Conservation (phyloP, 1,284 basidiomycete species). For the Trichosporon sp. region DNA sequence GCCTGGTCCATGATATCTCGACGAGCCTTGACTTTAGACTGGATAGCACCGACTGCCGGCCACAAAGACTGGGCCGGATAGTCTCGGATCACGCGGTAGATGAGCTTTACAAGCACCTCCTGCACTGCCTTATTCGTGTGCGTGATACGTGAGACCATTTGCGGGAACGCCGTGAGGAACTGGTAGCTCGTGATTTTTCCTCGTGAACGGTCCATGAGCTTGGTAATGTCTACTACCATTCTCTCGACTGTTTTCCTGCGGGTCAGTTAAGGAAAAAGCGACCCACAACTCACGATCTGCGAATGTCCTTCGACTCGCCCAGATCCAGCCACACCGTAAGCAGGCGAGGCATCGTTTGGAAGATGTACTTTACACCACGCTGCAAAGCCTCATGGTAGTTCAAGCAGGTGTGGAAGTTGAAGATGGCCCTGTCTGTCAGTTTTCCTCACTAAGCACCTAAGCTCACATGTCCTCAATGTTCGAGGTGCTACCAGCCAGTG, state of each 20-base stretch:
- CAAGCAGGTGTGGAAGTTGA: slow-evolving; percentile 51
- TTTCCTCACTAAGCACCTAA: not conserved
- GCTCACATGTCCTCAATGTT: slow-evolving; percentile 11
- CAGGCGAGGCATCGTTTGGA: slow-evolving; percentile 89
- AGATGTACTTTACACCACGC: slow-evolving; percentile 90
- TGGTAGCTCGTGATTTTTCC: slow-evolving; percentile 62
- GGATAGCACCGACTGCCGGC: slow-evolving; percentile 83
- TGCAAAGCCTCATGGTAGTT: slow-evolving; percentile 70
- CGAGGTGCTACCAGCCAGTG: slow-evolving; percentile 15
- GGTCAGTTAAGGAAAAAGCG: not conserved
- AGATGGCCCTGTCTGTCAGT: slow-evolving; percentile 15
- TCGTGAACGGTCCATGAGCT: slow-evolving; percentile 58
- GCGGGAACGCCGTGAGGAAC: slow-evolving; percentile 97
- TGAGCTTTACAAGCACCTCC: slow-evolving; percentile 62
- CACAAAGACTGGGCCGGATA: slow-evolving; percentile 92
- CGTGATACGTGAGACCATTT: slow-evolving; percentile 90
- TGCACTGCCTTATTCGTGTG: slow-evolving; percentile 70
- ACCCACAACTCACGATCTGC: slow-evolving; percentile 22
- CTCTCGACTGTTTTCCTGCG: not conserved
- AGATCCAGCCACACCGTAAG: slow-evolving; percentile 93
- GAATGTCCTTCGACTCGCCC: slow-evolving; percentile 57
- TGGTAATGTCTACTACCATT: slow-evolving; percentile 50
- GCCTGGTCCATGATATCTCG: slow-evolving; percentile 43
- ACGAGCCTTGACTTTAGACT: slow-evolving; percentile 69
- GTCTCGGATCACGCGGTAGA: slow-evolving; percentile 65